Conservation (phyloP, 2,329 filamentous ascomycete species). For the Ilyonectria mors-panacis region DNA sequence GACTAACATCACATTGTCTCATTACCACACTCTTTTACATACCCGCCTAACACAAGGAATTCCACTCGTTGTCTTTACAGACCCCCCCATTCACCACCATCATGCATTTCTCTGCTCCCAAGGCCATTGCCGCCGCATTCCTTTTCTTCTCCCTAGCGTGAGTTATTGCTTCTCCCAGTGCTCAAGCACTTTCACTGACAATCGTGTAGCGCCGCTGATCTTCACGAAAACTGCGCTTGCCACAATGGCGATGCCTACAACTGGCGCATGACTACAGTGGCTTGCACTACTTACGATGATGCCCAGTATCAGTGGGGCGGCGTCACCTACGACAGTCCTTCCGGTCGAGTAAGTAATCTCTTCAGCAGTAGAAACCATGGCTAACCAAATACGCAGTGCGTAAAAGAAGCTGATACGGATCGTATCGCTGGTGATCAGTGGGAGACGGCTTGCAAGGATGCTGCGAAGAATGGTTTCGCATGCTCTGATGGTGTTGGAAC, state of each 20-base stretch:
- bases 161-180: background rate
- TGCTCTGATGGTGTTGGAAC: constrained; percentile 39
- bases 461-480: constrained; percentile 32
- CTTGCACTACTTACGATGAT: constrained; percentile 36
- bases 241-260: constrained; percentile 40
- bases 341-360: constrained; percentile 34
- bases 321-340: constrained; percentile 24
- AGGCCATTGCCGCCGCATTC: constrained; percentile 28
- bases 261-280: constrained; percentile 37
- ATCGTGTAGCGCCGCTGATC: constrained; percentile 19
- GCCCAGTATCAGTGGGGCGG: constrained; percentile 35
- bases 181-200: constrained; percentile 1
- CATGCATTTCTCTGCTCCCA: constrained; percentile 32
- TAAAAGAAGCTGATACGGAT: constrained; percentile 17
- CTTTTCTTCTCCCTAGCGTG: constrained; percentile 34
- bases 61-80: constrained; percentile 8
- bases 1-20: too few relatives aligned
- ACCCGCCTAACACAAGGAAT: too few relatives aligned
- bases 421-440: constrained; percentile 38
- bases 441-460: constrained; percentile 40
- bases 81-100: background rate
- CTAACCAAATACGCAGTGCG: constrained; percentile 29
- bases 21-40: constrained; percentile 1
- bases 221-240: constrained; percentile 40
- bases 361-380: rapidly evolving